A percentile compares a stretch with the other conserved stretches of the same genome.
These are phyloP conservation scores for Fusarium keratoplasticum DNA, from an alignment of 2,329 filamentous ascomycete genomes.

Conservation along the genomic window DNA sequence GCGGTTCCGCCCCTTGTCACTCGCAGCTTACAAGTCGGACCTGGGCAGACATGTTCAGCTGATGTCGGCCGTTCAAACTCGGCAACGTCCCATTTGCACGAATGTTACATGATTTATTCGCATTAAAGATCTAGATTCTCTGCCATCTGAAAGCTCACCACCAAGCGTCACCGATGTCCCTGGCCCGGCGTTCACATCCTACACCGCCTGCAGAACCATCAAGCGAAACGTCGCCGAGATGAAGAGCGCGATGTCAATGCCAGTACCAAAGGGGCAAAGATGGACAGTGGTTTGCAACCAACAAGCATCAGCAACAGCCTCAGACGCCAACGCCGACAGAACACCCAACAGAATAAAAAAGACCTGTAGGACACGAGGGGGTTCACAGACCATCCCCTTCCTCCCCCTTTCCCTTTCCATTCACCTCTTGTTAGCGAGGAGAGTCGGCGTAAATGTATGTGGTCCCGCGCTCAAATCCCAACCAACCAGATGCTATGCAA, in stretches of 20 bases:
- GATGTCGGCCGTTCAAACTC: background rate
- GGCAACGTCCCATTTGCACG: background rate
- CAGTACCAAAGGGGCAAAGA: constrained; percentile 27
- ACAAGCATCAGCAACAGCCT: constrained; percentile 41
- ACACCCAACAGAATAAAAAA: constrained; percentile 42
- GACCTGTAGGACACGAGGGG: constrained; percentile 31
- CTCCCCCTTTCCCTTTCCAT: background rate
- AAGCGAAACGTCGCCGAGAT: background rate
- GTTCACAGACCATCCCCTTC: constrained; percentile 33
- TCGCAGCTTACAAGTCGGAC: background rate
- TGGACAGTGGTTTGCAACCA: constrained; percentile 33
- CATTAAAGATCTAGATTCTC: constrained; percentile 46
- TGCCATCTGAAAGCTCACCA: constrained; percentile 25
- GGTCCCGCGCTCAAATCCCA: constrained; percentile 20
- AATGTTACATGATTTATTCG: constrained; percentile 34
- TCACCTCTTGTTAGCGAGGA: constrained; percentile 14
- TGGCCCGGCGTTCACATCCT: background rate
- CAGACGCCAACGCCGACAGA: constrained; percentile 50
- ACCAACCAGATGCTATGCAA: constrained; percentile 44
- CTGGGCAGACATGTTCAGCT: background rate
- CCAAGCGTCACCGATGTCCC: constrained; percentile 6
- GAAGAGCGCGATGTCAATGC: constrained; percentile 16
- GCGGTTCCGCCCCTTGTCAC: background rate
- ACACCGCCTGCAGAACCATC: background rate
- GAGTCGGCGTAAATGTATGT: constrained; percentile 15